phyloP scores from a whole-genome alignment of 1,284 basidiomycete species.

The Austroboletus niveus region DNA sequence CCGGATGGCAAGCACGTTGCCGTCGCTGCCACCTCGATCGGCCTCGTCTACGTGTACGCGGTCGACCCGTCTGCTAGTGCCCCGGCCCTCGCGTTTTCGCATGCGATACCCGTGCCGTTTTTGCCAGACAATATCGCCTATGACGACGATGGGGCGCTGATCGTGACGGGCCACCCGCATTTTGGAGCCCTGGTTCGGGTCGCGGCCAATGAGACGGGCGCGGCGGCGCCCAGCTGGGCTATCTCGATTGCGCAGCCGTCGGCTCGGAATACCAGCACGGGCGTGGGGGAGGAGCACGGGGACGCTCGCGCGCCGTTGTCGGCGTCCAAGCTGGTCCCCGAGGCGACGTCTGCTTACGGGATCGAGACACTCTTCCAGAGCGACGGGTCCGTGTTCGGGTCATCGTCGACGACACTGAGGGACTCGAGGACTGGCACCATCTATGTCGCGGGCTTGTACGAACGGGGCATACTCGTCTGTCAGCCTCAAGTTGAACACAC shows the following conservation, averaged over 20 bases:
- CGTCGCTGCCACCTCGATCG: constrained; percentile 51
- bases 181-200: constrained; percentile 50
- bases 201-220: constrained; percentile 40
- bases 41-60: constrained; percentile 49
- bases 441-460: constrained; percentile 58
- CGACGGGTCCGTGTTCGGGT: constrained; percentile 50
- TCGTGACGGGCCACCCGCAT: constrained; percentile 65
- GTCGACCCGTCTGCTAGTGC: constrained; percentile 40
- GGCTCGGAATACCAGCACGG: constrained; percentile 3
- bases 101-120: constrained; percentile 54
- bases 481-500: constrained; percentile 6
- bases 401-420: constrained; percentile 49
- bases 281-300: constrained; percentile 11
- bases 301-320: constrained; percentile 48
- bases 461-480: constrained; percentile 53
- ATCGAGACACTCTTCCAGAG: constrained; percentile 65
- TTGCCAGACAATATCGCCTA: constrained; percentile 59
- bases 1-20: constrained; percentile 49
- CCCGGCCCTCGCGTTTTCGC: constrained; percentile 15
- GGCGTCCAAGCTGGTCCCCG: constrained; percentile 39
- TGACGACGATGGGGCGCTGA: constrained; percentile 44
- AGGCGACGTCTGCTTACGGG: constrained; percentile 38
- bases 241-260: constrained; percentile 37
- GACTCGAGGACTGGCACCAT: constrained; percentile 47
- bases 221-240: constrained; percentile 54